Base-by-base conservation (phyloP, 306 rosid species). In the Quercus aquifolioides region DNA sequence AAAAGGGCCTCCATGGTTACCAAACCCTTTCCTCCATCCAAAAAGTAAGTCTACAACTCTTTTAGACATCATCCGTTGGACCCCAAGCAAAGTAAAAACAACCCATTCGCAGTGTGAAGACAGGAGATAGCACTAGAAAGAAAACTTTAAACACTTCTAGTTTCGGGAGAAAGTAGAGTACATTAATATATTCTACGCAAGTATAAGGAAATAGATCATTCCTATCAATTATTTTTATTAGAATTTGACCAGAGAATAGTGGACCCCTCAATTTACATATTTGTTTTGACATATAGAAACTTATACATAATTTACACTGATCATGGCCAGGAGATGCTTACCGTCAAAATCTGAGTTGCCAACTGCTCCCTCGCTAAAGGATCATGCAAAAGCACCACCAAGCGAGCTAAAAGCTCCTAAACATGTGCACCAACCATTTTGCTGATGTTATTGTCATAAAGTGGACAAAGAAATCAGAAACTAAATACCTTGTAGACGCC, bases 281-380 rank as follows among this genome's bases (percentile, higher is more conserved):
- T 67, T 19, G n/a, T 67, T 49, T 33, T 67, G 72, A 67, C 25
- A 67, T 10, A 35, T 15, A 65, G 25, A 33, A 63, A 31, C 9
- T 8, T 65, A 65, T 28, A 65, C 46, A 65, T 25, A 17, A 17
- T 8, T 20, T 65, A 33, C 60, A 35, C 74, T 20, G 46, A 4
- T 55, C 43, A 68, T 79, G 72, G 76, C 79, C 41, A 26, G 49
- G 76, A 76, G 55, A 41, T 56, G 73, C 97, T 85, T 82, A 94
- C 97, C 4, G 92, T 92, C 89, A 94, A 82, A 87, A 94, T 91
- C 55, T 92, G 99, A 82, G 94, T 90, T 35, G 97, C 94, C 78
- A 88, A 85, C 87, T 91, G 97, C 87, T 92, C 97, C 86, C 94
- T 86, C 13, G 97, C 95, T 69, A 94, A 84, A 75, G 99, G 99